phyloP scores from a whole-genome alignment of 352 stramenopile genomes.

The Pythium aristosporum region DNA sequence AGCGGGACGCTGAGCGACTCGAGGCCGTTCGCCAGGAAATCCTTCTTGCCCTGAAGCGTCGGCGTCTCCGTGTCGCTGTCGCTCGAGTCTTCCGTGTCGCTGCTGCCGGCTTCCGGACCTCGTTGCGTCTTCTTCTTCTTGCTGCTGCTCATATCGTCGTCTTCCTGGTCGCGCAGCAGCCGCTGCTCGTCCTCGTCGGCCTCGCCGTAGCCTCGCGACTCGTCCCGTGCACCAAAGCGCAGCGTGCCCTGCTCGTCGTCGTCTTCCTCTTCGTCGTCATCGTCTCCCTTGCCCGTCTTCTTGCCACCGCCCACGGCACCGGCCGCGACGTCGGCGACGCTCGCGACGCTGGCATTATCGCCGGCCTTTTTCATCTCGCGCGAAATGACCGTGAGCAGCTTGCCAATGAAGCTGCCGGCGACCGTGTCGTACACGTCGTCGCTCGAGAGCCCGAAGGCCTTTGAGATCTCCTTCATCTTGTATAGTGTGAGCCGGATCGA shows the following conservation, averaged over 20 bases:
- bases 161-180: conserved; percentile 49
- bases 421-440: conserved; percentile 92
- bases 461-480: conserved; percentile 92
- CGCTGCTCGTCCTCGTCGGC: conserved; percentile 93
- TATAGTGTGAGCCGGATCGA: conserved; percentile 95
- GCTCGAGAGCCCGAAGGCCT: conserved; percentile 94
- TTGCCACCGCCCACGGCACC: conserved; percentile 36
- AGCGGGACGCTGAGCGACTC: conserved; percentile 71
- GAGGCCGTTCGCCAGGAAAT: conserved; percentile 52
- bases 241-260: conserved; percentile 88
- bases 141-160: conserved; percentile 46
- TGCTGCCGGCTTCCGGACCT: conserved; percentile 28
- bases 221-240: conserved; percentile 71
- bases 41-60: conserved; percentile 30
- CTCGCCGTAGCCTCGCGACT: conserved; percentile 87
- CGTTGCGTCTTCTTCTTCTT: conserved; percentile 38
- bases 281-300: conserved; percentile 46
- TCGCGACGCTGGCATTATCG: conserved; percentile 44
- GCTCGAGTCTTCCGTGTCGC: conserved; percentile 41
- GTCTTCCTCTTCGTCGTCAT: conserved; percentile 85
- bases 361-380: conserved; percentile 92
- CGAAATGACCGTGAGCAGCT: conserved; percentile 94
- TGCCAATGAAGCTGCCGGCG: conserved; percentile 87
- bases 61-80: conserved; percentile 35
- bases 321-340: conserved; percentile 48